These are phyloP conservation scores for Penicillium subrubescens DNA, from an alignment of 495 filamentous ascomycete species.

Conservation along the genomic window DNA sequence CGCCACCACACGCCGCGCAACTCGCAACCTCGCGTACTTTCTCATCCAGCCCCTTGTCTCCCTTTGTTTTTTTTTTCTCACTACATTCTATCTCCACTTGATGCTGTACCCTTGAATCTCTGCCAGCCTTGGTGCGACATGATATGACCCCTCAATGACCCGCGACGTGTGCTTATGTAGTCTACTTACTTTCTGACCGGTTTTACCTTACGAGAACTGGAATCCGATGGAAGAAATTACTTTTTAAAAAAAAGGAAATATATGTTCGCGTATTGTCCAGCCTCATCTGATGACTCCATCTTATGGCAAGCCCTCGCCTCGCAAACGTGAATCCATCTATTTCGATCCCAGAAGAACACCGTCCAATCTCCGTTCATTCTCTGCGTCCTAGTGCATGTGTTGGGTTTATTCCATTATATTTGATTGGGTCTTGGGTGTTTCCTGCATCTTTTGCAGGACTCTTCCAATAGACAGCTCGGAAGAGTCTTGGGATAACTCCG, in stretches of 20 bases:
- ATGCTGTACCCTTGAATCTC: conserved; percentile 3
- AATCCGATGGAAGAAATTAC: conserved; percentile 7
- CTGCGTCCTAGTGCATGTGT: background rate
- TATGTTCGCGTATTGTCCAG: background rate
- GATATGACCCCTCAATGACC: conserved; percentile 36
- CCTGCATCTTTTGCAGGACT: too few species aligned
- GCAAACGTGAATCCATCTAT: too few species aligned
- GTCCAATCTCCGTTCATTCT: background rate
- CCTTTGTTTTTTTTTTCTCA: conserved; percentile 3
- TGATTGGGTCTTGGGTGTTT: background rate
- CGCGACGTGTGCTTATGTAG: conserved; percentile 34
- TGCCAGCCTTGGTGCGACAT: conserved; percentile 17
- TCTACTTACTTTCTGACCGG: conserved; percentile 24
- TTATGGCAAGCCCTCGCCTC: background rate
- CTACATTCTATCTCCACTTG: background rate
- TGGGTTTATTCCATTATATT: background rate
- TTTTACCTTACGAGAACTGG: conserved; percentile 1
- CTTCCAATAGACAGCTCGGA: too few species aligned
- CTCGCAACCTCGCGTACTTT: conserved; percentile 2
- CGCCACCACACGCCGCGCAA: background rate
- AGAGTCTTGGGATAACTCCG: too few species aligned
- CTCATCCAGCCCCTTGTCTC: background rate
- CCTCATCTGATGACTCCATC: conserved; percentile 1
- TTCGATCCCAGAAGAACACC: too few species aligned
- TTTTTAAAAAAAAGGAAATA: background rate